Conservation (phyloP, 2,329 filamentous ascomycete species). For the Stromatinia cepivora region DNA sequence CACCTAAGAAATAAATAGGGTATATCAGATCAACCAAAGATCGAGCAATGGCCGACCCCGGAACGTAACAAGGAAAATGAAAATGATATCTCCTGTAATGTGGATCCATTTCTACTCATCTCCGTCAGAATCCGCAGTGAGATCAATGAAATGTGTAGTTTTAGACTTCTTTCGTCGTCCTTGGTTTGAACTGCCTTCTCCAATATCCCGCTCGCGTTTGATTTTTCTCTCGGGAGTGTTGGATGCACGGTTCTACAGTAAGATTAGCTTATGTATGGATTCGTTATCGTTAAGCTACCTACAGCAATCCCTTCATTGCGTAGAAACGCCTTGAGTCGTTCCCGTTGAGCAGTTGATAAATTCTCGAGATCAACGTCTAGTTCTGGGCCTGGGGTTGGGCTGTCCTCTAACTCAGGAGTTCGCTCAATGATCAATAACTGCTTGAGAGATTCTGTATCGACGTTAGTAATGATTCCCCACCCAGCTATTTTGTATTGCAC, state of each 20-base stretch:
- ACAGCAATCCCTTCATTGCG: constrained; percentile 14
- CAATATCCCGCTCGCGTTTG: constrained; percentile 8
- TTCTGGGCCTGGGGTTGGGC: background rate
- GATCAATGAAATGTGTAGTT: constrained; percentile 1
- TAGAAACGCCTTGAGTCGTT: constrained; percentile 14
- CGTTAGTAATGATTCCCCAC: background rate
- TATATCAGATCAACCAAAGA: background rate
- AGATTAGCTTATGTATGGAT: background rate
- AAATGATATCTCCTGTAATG: background rate
- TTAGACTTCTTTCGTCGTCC: background rate
- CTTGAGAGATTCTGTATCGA: constrained; percentile 15
- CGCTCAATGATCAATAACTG: constrained; percentile 19
- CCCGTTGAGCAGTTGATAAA: background rate
- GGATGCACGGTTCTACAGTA: background rate
- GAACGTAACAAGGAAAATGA: background rate
- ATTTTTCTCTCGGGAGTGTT: constrained; percentile 7
- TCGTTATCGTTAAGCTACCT: background rate
- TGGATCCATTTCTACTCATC: background rate
- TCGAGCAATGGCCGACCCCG: background rate
- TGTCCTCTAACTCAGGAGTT: constrained; percentile 10
- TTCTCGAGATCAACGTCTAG: background rate
- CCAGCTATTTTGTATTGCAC: background rate
- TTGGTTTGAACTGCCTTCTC: background rate
- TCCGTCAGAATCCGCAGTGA: constrained; percentile 10
- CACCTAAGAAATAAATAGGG: no score